A percentile compares a stretch with the other conserved stretches of the same genome.
Conservation (phyloP, 176 grass and related monocot species). For the Rhynchospora pubera region DNA sequence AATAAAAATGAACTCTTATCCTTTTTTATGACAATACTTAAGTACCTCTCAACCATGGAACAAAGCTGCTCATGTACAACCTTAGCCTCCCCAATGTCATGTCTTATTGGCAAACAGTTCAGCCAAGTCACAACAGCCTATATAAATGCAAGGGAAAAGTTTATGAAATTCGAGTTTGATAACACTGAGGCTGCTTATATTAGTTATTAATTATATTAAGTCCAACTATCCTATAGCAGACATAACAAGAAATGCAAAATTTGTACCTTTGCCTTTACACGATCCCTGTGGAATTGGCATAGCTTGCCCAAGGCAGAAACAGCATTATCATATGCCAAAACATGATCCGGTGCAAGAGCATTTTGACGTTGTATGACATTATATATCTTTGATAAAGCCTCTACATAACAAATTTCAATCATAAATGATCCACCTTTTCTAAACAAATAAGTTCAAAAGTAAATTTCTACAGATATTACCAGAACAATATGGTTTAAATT, state of each 20-base stretch:
- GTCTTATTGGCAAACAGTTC: conserved; percentile 80
- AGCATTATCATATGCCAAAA: conserved; percentile 85
- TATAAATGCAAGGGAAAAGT: not conserved
- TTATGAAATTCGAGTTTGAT: not conserved
- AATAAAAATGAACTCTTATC: not conserved
- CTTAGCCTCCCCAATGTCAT: conserved; percentile 85
- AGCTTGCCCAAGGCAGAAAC: conserved; percentile 90
- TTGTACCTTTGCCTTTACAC: conserved; percentile 71
- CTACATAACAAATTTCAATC: conserved; percentile 27
- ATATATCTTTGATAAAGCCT: conserved; percentile 79
- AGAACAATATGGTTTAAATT: conserved; percentile 73
- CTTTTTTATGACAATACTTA: not conserved
- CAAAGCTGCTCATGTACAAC: conserved; percentile 78
- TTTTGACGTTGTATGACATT: conserved; percentile 69
- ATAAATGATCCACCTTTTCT: not conserved
- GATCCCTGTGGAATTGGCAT: conserved; percentile 68
- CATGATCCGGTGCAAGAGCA: conserved; percentile 54
- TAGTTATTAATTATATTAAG: not conserved
- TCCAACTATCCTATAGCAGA: not conserved
- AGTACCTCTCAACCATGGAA: conserved; percentile 93
- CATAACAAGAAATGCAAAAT: not conserved
- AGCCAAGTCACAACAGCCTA: conserved; percentile 79
- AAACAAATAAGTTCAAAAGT: not conserved
- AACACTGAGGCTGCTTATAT: not conserved
- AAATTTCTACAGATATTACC: conserved; percentile 30